Evolutionary conservation across 306 rosid species (phyloP).

Genomic region (Inga laurina): DNA sequence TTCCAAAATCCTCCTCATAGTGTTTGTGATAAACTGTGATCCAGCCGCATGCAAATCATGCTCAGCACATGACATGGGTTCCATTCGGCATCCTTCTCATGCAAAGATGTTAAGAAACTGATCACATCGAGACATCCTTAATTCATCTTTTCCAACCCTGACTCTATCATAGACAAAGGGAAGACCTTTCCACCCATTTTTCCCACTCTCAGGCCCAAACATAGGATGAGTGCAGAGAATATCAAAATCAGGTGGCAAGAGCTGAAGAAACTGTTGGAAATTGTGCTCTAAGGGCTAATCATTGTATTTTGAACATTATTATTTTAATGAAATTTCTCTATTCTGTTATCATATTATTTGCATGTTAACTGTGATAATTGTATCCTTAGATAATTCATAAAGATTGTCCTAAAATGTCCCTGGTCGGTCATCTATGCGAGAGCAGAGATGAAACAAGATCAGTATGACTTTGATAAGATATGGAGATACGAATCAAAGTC

Average conservation of each 20-base stretch:
- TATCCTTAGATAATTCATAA: no score
- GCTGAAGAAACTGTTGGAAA: slow-evolving; percentile 73
- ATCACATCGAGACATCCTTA: slow-evolving; percentile 63
- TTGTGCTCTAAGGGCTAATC: no score
- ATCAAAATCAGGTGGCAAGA: slow-evolving; percentile 66
- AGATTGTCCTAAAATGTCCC: no score
- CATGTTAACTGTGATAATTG: no score
- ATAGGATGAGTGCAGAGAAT: slow-evolving; percentile 92
- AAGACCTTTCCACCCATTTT: neutral
- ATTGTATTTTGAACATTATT: no score
- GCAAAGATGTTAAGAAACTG: slow-evolving; percentile 75
- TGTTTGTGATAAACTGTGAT: slow-evolving; percentile 87
- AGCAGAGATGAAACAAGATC: no score
- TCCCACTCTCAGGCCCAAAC: slow-evolving; percentile 55
- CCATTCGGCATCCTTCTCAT: slow-evolving; percentile 85
- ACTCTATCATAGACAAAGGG: neutral
- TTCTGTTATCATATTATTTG: no score
- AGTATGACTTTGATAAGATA: no score
- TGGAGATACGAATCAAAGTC: no score
- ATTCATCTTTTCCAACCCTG: slow-evolving; percentile 31
- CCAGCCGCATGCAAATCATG: slow-evolving; percentile 91
- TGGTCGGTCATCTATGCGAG: no score
- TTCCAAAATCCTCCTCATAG: slow-evolving; percentile 80
- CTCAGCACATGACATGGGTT: slow-evolving; percentile 75
- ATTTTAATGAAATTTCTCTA: no score